Evolutionary conservation across 2,329 filamentous ascomycete species (phyloP), one percentile per base, ranked within the genome.

Genomic region (Aspergillus bombycis): DNA sequence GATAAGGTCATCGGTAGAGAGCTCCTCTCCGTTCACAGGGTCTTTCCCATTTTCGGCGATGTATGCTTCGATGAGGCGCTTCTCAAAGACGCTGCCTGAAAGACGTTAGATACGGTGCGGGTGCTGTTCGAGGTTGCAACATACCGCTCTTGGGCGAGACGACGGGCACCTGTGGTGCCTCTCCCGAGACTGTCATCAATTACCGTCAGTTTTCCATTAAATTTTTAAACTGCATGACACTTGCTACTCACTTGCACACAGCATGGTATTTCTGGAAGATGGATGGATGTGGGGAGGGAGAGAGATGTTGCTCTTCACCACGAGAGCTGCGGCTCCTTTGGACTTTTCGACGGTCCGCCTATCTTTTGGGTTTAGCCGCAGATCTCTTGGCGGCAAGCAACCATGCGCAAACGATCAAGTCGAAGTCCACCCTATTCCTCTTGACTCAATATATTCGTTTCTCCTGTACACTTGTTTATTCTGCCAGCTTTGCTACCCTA

Each of bases 31-130:
- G 62, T 91, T 95, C 63, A 93, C 89, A 34, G 95, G 95, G 74
- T 99, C 95, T 70, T 93, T 96, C 73, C 92, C 93, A 80, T 98
- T 88, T 80, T 98, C 93, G 68, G 91, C 87, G 74, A 99, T 93
- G 78, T 97, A 97, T 71, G 94, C 91, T 78, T 97, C 93, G 74
- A 99, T 94, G 67, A 99, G 85, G 57, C 94, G 91, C 82, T 93
- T 96, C 81, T 99, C 95, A 79, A 96, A 99, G 57, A 98, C 88
- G 77, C 91, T 90, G 72, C 94, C 92, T 92, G 75, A 32, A 67
- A 38, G 21, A 52, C 46, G 70, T 80, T 72, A 81, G 75, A 61
- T 53, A 26, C 62, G 54, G 60, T 53, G 45, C 64, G 58, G 60
- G 58, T 66, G 52, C 58, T 54, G 43, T 53, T 63, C 60, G 57